Conservation (phyloP, 176 grass and related monocot genomes). For the Eragrostis nindensis region DNA sequence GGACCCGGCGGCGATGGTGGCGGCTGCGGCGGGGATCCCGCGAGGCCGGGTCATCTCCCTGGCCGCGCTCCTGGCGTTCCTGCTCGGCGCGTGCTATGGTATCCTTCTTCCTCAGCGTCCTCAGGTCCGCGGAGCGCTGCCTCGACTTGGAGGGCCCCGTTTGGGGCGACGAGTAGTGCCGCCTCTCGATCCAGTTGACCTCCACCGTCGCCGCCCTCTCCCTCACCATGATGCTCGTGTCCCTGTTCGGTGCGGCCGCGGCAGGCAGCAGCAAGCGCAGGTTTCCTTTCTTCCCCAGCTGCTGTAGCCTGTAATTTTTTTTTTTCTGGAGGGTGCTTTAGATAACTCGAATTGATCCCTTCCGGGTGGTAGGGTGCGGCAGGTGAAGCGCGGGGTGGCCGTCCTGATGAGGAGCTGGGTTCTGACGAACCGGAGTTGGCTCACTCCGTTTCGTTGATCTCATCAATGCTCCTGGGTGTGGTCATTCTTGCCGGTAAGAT, state of each 20-base stretch:
- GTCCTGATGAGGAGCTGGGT: neutral
- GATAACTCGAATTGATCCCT: neutral
- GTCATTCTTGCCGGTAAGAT: neutral
- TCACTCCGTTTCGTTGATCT: neutral
- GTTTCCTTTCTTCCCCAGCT: neutral
- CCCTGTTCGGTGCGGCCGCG: neutral
- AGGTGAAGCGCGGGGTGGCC: neutral
- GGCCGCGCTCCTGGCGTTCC: neutral
- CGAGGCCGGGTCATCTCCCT: neutral
- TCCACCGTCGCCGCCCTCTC: neutral
- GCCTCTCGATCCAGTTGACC: neutral
- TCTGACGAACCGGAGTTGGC: neutral
- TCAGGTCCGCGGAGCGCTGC: neutral
- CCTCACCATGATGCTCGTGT: neutral
- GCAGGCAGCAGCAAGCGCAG: too few relatives aligned
- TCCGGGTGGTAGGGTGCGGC: neutral
- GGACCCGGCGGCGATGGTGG: neutral
- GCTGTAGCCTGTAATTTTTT: neutral
- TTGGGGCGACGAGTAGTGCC: neutral
- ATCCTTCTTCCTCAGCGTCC: neutral
- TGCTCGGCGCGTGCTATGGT: neutral
- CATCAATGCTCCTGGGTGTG: neutral
- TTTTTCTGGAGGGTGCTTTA: neutral
- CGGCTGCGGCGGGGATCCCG: neutral
- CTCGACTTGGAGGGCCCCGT: neutral